Evolutionary conservation across 495 filamentous ascomycete species (phyloP).

Genomic region (Xylaria flabelliformis): DNA sequence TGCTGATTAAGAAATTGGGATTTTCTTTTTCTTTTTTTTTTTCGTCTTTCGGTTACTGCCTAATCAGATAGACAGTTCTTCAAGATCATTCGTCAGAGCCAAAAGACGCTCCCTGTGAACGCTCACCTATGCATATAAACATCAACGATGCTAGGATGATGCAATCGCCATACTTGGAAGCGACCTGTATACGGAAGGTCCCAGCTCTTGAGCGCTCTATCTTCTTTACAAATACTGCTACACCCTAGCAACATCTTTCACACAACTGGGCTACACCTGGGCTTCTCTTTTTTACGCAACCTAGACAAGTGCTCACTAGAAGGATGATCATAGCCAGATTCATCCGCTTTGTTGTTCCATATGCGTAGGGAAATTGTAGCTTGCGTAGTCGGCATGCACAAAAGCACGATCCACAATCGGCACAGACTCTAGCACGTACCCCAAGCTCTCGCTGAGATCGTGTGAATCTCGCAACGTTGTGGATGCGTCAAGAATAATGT

Average conservation of each 20-base stretch:
- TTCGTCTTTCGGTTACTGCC: neutral
- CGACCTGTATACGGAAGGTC: neutral
- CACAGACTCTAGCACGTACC: constrained; percentile 90
- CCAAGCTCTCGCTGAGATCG: constrained; percentile 82
- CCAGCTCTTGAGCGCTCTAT: neutral
- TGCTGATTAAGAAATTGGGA: neutral
- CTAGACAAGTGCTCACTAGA: neutral
- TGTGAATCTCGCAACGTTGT: constrained; percentile 84
- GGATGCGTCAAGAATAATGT: constrained; percentile 79
- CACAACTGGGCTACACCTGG: neutral
- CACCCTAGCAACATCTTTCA: neutral
- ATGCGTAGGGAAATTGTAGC: constrained; percentile 83
- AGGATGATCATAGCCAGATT: neutral
- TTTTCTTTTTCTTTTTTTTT: neutral
- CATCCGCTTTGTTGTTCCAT: constrained; percentile 71
- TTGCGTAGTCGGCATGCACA: constrained; percentile 81
- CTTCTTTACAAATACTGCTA: neutral
- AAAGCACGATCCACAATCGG: constrained; percentile 72
- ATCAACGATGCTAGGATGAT: neutral
- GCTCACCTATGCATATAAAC: constrained; percentile 9
- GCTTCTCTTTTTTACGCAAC: neutral
- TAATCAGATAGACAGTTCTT: neutral
- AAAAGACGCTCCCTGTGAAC: neutral
- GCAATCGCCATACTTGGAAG: neutral
- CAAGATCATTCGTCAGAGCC: neutral